Percentiles rank a stretch among this genome's conserved stretches.
phyloP scores from a whole-genome alignment of 345 rosid genomes.

The Populus alba region DNA sequence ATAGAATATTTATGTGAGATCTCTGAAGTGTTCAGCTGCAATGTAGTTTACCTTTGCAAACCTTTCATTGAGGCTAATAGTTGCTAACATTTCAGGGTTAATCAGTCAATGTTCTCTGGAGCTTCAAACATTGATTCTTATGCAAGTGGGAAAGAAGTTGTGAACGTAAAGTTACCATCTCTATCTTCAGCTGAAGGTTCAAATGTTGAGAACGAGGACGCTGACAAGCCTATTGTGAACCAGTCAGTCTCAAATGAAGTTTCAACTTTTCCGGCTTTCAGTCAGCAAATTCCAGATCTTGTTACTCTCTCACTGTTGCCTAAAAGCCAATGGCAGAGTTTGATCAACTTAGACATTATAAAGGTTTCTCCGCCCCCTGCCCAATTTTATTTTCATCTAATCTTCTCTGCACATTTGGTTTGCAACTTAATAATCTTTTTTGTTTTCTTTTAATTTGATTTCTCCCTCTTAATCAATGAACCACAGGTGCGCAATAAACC shows the following conservation, averaged over 20 bases:
- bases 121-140: slow-evolving; percentile 56
- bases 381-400: background rate
- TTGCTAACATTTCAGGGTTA: slow-evolving; percentile 51
- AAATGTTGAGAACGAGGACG: slow-evolving; percentile 50
- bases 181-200: slow-evolving; percentile 57
- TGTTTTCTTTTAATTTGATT: background rate
- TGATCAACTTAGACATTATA: slow-evolving; percentile 90
- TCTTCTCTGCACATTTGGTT: background rate
- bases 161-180: slow-evolving; percentile 74
- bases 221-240: slow-evolving; percentile 36
- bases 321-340: slow-evolving; percentile 94
- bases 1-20: background rate
- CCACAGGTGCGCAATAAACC: slow-evolving; percentile 84
- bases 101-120: slow-evolving; percentile 77
- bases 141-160: slow-evolving; percentile 77
- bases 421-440: background rate
- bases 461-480: background rate
- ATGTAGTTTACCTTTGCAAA: background rate
- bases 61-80: background rate
- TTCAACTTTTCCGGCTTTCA: slow-evolving; percentile 33
- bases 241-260: slow-evolving; percentile 18
- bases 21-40: background rate
- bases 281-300: slow-evolving; percentile 75
- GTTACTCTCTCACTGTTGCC: slow-evolving; percentile 89
- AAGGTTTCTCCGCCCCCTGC: slow-evolving; percentile 47